Percentiles rank a stretch among this genome's conserved stretches.
These are phyloP conservation scores for Xerocomus potaroensis DNA, from an alignment of 768 basidiomycete genomes.

Conservation along the genomic window DNA sequence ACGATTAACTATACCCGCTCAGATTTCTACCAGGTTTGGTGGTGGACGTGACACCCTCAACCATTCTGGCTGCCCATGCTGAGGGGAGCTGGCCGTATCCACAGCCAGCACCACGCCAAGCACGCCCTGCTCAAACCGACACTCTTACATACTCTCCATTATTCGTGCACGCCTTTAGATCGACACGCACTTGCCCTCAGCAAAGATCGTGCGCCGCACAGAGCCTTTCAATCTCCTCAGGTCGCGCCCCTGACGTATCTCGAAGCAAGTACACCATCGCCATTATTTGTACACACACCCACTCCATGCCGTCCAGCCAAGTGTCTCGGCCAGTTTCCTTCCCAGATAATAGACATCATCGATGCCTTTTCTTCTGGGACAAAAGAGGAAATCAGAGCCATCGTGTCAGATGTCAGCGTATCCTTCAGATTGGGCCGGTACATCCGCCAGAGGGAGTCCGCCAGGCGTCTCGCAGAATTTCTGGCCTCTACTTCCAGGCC, in stretches of 20 bases:
- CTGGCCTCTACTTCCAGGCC: conserved; percentile 35
- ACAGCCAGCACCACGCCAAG: conserved; percentile 51
- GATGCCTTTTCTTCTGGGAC: conserved; percentile 21
- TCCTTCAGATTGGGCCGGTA: conserved; percentile 23
- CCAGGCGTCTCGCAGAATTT: conserved; percentile 31
- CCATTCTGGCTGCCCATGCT: conserved; percentile 66
- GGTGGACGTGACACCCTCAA: conserved; percentile 34
- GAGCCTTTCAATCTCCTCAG: conserved; percentile 2
- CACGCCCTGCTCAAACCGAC: conserved; percentile 34
- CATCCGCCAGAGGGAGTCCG: conserved; percentile 32
- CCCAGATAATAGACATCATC: conserved; percentile 23
- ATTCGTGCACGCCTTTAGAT: conserved; percentile 19
- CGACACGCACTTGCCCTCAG: conserved; percentile 1
- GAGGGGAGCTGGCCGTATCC: conserved; percentile 54
- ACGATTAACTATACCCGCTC: not conserved
- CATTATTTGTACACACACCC: too few species aligned
- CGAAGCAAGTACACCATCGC: not conserved
- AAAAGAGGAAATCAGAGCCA: conserved; percentile 3
- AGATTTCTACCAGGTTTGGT: conserved; percentile 27
- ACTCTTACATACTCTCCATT: too few species aligned
- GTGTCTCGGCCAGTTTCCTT: conserved; percentile 18
- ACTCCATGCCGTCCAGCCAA: not conserved
- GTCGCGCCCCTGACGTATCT: not conserved
- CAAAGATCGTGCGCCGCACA: conserved; percentile 5
- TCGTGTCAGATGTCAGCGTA: conserved; percentile 16